Conservation (phyloP, 495 filamentous ascomycete species). For the Penicillium tannophilum region DNA sequence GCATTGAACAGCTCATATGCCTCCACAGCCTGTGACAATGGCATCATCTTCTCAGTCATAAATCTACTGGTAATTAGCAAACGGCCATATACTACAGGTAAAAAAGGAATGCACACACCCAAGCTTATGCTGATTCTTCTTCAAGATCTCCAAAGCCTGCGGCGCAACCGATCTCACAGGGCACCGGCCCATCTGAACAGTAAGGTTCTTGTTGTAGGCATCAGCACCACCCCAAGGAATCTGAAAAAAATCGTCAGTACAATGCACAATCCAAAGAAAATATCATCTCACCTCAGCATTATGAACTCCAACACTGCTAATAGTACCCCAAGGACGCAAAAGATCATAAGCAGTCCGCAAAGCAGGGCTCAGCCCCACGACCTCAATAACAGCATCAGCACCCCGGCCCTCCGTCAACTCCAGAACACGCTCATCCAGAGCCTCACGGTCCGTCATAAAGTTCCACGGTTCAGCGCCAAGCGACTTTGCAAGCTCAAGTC, state of each 20-base stretch:
- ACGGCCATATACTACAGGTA: neutral
- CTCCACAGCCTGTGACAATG: conserved; percentile 77
- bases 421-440: conserved; percentile 67
- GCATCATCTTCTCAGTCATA: conserved; percentile 94
- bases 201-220: conserved; percentile 88
- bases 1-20: conserved; percentile 91
- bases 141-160: conserved; percentile 74
- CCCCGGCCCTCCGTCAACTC: conserved; percentile 82
- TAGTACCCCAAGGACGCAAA: conserved; percentile 81
- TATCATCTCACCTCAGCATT: conserved; percentile 71
- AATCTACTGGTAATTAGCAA: conserved; percentile 56
- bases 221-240: conserved; percentile 84
- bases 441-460: conserved; percentile 69
- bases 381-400: conserved; percentile 89
- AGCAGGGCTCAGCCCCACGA: conserved; percentile 84
- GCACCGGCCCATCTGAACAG: conserved; percentile 91
- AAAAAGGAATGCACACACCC: conserved; percentile 57
- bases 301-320: conserved; percentile 90
- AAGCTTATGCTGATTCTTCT: conserved; percentile 78
- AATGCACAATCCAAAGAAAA: neutral
- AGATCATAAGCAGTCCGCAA: conserved; percentile 83
- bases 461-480: conserved; percentile 89
- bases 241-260: conserved; percentile 17
- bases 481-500: conserved; percentile 73
- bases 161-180: conserved; percentile 84